phyloP scores from a whole-genome alignment of 2,329 filamentous ascomycete genomes.

The Paraphaeosphaeria sporulosa region DNA sequence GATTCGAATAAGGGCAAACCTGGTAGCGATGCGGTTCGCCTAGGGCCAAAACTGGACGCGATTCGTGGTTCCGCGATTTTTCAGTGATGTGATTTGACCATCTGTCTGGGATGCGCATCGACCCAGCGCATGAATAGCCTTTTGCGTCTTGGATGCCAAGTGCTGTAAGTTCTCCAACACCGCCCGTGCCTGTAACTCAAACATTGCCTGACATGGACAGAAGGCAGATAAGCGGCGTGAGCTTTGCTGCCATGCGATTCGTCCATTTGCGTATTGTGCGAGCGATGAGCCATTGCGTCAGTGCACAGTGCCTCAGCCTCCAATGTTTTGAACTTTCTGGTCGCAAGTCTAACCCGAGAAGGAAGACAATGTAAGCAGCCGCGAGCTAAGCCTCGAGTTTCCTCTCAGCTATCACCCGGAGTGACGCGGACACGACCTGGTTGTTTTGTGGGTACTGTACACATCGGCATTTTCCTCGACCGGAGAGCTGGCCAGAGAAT shows the following conservation, averaged over 20 bases:
- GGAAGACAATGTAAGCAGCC: conserved; percentile 8
- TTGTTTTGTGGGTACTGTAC: not conserved
- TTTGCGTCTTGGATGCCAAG: not conserved
- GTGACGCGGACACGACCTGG: conserved; percentile 7
- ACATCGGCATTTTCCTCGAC: not conserved
- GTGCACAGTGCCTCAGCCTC: conserved; percentile 1
- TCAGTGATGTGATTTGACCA: not conserved
- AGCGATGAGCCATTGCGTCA: not conserved
- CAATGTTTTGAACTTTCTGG: not conserved
- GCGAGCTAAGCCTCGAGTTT: conserved; percentile 1
- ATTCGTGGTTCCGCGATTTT: not conserved
- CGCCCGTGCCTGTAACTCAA: not conserved
- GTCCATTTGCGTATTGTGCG: not conserved
- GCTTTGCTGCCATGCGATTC: not conserved
- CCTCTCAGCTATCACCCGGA: not conserved
- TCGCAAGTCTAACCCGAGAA: conserved; percentile 10
- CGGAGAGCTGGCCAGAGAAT: conserved; percentile 3
- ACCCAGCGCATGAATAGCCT: not conserved
- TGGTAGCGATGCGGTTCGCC: not conserved
- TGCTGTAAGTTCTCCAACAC: not conserved
- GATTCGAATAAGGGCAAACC: not conserved
- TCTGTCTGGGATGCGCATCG: not conserved
- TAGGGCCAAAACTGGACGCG: not conserved
- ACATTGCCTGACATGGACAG: not conserved
- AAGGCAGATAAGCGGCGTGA: conserved; percentile 1